Evolutionary conservation across 768 basidiomycete species (phyloP).

Genomic region (Lentinula sp.): DNA sequence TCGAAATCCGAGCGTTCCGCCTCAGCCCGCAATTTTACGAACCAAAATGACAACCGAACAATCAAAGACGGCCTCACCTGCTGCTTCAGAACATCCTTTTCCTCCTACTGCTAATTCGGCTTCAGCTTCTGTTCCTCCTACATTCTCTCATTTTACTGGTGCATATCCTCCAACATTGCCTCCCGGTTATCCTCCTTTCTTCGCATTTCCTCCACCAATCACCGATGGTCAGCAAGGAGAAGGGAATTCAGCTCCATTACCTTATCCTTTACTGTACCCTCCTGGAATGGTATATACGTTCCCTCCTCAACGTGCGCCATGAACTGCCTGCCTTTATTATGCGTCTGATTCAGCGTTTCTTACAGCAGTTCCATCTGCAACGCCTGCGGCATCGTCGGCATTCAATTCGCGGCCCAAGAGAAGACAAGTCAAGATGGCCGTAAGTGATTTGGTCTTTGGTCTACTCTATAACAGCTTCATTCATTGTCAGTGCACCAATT

Average conservation of each 20-base stretch:
- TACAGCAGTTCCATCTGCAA: constrained; percentile 1
- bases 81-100: constrained; percentile 2
- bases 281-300: constrained; percentile 38
- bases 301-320: constrained; percentile 30
- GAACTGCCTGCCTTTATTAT: neutral
- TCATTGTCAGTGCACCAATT: constrained; percentile 62
- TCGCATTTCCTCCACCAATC: constrained; percentile 32
- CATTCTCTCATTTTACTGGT: constrained; percentile 12
- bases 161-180: constrained; percentile 23
- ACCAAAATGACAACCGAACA: constrained; percentile 5
- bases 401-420: constrained; percentile 55
- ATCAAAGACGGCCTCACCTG: neutral
- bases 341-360: neutral
- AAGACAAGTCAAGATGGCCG: constrained; percentile 84
- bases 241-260: constrained; percentile 22
- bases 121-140: neutral
- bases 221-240: constrained; percentile 30
- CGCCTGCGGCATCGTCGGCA: constrained; percentile 13
- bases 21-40: neutral
- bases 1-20: neutral
- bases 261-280: constrained; percentile 32
- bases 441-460: constrained; percentile 18
- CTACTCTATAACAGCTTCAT: neutral
- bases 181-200: constrained; percentile 29
- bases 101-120: neutral